A percentile compares a stretch with the other conserved stretches of the same genome.
phyloP scores from a whole-genome alignment of 352 stramenopile species.

The Globisporangium camurandrum region DNA sequence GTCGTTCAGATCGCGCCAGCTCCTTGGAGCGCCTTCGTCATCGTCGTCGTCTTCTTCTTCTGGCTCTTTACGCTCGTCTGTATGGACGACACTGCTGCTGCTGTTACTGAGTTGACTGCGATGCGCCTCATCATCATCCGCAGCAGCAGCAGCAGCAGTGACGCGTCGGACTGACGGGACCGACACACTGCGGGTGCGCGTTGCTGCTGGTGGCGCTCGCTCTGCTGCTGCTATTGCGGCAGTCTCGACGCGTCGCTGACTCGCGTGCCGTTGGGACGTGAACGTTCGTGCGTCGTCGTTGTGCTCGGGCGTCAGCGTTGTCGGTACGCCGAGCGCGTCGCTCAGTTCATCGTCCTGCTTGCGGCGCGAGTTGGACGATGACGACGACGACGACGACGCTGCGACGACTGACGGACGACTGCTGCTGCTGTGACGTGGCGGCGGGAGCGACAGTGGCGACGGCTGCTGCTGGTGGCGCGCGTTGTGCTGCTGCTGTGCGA shows the following conservation, averaged over 20 bases:
- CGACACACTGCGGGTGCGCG: neutral
- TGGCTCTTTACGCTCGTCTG: too few species aligned
- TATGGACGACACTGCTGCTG: too few species aligned
- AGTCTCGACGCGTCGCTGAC: neutral
- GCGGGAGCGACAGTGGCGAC: constrained; percentile 15
- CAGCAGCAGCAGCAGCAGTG: too few species aligned
- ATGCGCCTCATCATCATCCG: too few species aligned
- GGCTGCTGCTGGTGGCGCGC: constrained; percentile 10
- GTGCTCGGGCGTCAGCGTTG: constrained; percentile 5
- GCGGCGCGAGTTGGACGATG: constrained; percentile 11
- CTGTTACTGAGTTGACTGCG: neutral
- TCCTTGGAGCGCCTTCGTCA: too few species aligned
- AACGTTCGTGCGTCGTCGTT: neutral
- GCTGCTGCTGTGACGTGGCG: too few species aligned
- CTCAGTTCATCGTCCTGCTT: constrained; percentile 48
- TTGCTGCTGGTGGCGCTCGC: neutral
- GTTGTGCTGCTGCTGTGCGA: constrained; percentile 4
- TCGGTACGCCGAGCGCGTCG: constrained; percentile 37
- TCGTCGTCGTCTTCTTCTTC: too few species aligned
- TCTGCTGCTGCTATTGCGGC: neutral
- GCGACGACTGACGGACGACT: constrained; percentile 14
- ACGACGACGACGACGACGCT: constrained; percentile 4
- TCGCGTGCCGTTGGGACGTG: neutral
- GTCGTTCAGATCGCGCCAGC: constrained; percentile 32
- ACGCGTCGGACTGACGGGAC: neutral